Conservation (phyloP, 768 basidiomycete genomes). For the Collybiopsis confluens region DNA sequence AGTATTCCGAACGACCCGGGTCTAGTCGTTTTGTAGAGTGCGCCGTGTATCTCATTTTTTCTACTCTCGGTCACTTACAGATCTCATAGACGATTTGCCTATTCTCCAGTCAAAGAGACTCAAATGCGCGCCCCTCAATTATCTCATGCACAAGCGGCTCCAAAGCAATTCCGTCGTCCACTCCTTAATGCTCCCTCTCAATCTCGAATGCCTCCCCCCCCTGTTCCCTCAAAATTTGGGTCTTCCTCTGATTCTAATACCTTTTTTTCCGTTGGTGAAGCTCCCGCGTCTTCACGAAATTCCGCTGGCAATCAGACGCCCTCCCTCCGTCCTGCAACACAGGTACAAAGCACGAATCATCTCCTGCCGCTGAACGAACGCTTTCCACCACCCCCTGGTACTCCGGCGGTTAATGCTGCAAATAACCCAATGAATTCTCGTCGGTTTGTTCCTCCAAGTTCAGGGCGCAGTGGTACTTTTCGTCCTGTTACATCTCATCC, state of each 20-base stretch:
- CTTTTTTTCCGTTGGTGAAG: constrained; percentile 39
- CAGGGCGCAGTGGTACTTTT: constrained; percentile 10
- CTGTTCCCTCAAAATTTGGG: constrained; percentile 23
- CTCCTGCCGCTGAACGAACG: constrained; percentile 21
- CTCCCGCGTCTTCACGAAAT: constrained; percentile 48
- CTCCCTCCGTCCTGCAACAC: constrained; percentile 1
- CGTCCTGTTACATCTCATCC: constrained; percentile 14
- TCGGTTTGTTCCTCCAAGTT: constrained; percentile 23
- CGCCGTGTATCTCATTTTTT: constrained; percentile 9
- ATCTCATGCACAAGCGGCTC: constrained; percentile 38
- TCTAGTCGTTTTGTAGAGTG: constrained; percentile 51
- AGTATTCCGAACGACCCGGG: constrained; percentile 35
- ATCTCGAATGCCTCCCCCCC: constrained; percentile 15
- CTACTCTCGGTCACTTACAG: constrained; percentile 1
- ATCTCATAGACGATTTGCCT: constrained; percentile 60
- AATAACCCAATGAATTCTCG: neutral
- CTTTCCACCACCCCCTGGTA: neutral
- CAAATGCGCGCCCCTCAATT: constrained; percentile 31
- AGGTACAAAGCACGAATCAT: constrained; percentile 21
- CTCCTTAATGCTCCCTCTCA: constrained; percentile 19
- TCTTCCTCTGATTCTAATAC: constrained; percentile 10
- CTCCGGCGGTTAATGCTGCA: neutral
- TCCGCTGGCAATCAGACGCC: constrained; percentile 22
- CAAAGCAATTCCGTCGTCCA: constrained; percentile 33
- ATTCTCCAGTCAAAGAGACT: constrained; percentile 43